Percentiles rank a stretch among this genome's conserved stretches.
Conservation (phyloP, 495 filamentous ascomycete species). For the Penicillium samsonianum region DNA sequence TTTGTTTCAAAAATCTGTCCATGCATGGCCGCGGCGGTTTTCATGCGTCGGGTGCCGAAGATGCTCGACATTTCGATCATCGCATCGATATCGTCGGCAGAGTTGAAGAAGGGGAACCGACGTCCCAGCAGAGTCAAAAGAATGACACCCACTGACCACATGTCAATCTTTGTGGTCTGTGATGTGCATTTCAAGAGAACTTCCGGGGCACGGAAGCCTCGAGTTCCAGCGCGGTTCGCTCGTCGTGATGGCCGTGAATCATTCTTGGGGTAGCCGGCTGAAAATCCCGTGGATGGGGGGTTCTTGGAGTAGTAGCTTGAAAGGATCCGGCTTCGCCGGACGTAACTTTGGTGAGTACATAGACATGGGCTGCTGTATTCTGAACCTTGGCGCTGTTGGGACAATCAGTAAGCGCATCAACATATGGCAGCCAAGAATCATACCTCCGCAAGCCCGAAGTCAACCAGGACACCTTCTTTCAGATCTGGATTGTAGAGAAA, state of each 20-base stretch:
- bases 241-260: constrained; percentile 84
- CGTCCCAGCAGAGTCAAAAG: constrained; percentile 85
- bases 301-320: constrained; percentile 49
- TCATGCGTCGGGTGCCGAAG: constrained; percentile 85
- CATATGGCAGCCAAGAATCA: constrained; percentile 9
- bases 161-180: constrained; percentile 93
- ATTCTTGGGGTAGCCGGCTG: constrained; percentile 77
- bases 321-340: constrained; percentile 41
- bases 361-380: constrained; percentile 46
- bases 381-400: constrained; percentile 41
- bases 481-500: constrained; percentile 90
- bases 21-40: constrained; percentile 74
- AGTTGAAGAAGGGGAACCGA: constrained; percentile 98
- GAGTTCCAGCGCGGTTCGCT: constrained; percentile 93
- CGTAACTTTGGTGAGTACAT: constrained; percentile 40
- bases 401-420: constrained; percentile 5
- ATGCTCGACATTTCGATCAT: constrained; percentile 96
- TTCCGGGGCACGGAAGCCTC: constrained; percentile 94
- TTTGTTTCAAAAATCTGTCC: constrained; percentile 87
- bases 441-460: constrained; percentile 91
- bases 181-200: constrained; percentile 97
- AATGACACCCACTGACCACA: constrained; percentile 96
- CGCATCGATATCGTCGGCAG: constrained; percentile 91
- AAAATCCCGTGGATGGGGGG: constrained; percentile 40
- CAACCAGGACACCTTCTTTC: constrained; percentile 85